Percentiles rank a stretch among this genome's conserved stretches.
phyloP scores from a whole-genome alignment of 257 asterid species.

The Solanum rostratum region DNA sequence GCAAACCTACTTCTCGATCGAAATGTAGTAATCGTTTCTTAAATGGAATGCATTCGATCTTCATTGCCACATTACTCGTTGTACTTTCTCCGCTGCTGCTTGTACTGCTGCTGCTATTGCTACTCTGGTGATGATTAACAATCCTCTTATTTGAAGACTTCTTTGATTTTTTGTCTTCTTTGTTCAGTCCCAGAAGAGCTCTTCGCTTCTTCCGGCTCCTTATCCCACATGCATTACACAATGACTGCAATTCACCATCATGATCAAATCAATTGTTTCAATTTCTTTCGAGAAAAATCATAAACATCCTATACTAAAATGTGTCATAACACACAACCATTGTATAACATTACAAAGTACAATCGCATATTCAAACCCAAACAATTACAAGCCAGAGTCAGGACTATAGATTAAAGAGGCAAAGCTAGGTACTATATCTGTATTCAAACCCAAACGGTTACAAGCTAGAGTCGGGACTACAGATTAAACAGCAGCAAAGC shows the following conservation, averaged over 20 bases:
- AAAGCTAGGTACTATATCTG: not conserved
- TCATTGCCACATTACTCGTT: slow-evolving; percentile 12
- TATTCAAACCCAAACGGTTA: not conserved
- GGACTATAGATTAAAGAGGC: not conserved
- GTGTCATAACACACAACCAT: not conserved
- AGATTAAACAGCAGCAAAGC: not conserved
- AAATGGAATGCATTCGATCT: slow-evolving; percentile 26
- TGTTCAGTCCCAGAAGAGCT: slow-evolving; percentile 61
- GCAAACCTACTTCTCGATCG: slow-evolving; percentile 57
- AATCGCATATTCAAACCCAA: not conserved
- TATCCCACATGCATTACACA: slow-evolving; percentile 97
- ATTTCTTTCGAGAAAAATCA: not conserved
- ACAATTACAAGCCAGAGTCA: not conserved
- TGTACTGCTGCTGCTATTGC: slow-evolving; percentile 16
- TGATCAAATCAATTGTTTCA: not conserved
- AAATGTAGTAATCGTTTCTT: slow-evolving; percentile 37
- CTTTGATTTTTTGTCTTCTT: slow-evolving; percentile 40
- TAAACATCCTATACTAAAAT: not conserved
- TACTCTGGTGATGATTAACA: not conserved
- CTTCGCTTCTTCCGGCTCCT: slow-evolving; percentile 89
- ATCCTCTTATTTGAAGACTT: not conserved
- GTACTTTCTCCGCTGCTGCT: slow-evolving; percentile 49
- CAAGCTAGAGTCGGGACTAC: not conserved
- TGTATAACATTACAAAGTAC: too few relatives aligned
- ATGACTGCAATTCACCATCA: slow-evolving; percentile 41